These are phyloP conservation scores for Pseudozyma flocculosa DNA, from an alignment of 1,284 basidiomycete species.

Conservation along the genomic window DNA sequence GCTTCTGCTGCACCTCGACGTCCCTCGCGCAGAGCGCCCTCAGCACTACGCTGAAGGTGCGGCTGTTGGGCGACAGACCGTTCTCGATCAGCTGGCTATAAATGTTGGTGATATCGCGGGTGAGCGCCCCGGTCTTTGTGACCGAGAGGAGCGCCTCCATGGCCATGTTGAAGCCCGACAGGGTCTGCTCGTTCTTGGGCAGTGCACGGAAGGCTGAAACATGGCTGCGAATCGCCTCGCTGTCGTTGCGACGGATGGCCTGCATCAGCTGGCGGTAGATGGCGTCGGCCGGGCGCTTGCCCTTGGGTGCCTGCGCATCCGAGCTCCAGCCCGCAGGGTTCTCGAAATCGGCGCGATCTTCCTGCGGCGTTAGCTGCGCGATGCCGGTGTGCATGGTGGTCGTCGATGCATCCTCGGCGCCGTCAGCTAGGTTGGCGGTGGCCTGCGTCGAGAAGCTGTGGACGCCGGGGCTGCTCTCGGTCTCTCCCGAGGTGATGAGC, in stretches of 20 bases:
- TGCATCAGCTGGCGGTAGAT: conserved; percentile 12
- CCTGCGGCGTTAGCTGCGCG: too few species aligned
- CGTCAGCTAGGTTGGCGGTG: too few species aligned
- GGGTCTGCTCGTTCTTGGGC: conserved; percentile 33
- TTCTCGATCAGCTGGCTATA: conserved; percentile 76
- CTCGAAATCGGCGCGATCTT: neutral
- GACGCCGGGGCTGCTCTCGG: neutral
- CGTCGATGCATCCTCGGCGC: too few species aligned
- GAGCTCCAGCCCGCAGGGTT: too few species aligned
- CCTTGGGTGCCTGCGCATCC: neutral
- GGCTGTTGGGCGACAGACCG: conserved; percentile 68
- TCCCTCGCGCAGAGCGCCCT: conserved; percentile 72
- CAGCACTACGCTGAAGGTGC: conserved; percentile 73
- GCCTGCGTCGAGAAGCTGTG: neutral
- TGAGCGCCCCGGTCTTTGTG: conserved; percentile 65
- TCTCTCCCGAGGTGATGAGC: conserved; percentile 11
- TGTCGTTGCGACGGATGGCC: conserved; percentile 15
- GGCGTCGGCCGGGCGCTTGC: conserved; percentile 3
- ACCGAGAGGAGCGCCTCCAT: conserved; percentile 65
- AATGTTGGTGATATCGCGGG: conserved; percentile 67
- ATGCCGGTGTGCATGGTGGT: neutral
- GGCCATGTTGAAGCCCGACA: conserved; percentile 68
- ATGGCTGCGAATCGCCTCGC: conserved; percentile 5
- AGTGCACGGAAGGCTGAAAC: conserved; percentile 42
- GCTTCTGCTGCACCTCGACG: conserved; percentile 65